Conservation (phyloP, 2,329 filamentous ascomycete species). For the Phaeosphaeria sp. region DNA sequence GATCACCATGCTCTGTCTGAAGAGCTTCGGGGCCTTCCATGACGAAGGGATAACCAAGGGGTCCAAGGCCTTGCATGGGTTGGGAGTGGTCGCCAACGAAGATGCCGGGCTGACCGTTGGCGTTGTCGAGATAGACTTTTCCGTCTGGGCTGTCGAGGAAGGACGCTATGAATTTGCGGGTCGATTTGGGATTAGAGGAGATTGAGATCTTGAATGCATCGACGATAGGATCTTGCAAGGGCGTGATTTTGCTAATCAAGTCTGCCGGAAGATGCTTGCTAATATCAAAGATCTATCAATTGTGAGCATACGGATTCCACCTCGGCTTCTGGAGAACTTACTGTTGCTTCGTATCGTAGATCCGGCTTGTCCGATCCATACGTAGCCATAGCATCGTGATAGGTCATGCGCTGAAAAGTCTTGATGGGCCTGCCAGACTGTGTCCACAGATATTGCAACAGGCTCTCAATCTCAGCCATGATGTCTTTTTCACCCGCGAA, state of each 20-base stretch:
- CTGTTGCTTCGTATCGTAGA: constrained; percentile 72
- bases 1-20: constrained; percentile 68
- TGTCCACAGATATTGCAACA: constrained; percentile 64
- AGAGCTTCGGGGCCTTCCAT: constrained; percentile 63
- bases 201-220: constrained; percentile 76
- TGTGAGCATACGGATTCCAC: constrained; percentile 26
- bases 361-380: constrained; percentile 96
- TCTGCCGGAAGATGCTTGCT: constrained; percentile 67
- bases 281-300: constrained; percentile 67
- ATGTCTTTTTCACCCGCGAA: constrained; percentile 78
- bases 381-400: constrained; percentile 76
- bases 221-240: constrained; percentile 70
- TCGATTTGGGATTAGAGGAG: constrained; percentile 58
- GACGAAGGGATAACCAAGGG: constrained; percentile 76
- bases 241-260: constrained; percentile 77
- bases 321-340: constrained; percentile 43
- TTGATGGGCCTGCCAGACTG: constrained; percentile 52
- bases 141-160: constrained; percentile 74
- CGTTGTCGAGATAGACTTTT: constrained; percentile 68
- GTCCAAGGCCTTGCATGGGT: constrained; percentile 77
- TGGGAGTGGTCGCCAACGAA: constrained; percentile 76
- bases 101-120: constrained; percentile 79
- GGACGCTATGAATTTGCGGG: constrained; percentile 66
- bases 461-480: constrained; percentile 63
- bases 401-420: constrained; percentile 68